Evolutionary conservation across 2,329 filamentous ascomycete genomes (phyloP).

Genomic region (Cytospora schulzeri): DNA sequence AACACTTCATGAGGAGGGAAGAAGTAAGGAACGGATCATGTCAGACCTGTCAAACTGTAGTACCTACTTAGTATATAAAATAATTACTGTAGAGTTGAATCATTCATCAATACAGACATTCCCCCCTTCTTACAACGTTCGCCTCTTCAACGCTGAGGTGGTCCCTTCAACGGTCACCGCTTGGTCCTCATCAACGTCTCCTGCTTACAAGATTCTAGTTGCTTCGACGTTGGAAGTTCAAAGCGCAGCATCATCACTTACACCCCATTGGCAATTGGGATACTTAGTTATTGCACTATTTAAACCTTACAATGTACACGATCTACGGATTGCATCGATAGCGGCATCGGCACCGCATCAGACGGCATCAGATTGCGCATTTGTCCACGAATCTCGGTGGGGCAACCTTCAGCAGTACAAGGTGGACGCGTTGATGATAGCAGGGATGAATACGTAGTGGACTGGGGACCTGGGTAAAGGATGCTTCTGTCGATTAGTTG

Average conservation of each 20-base stretch:
- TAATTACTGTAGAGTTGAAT: no score
- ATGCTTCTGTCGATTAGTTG: neutral
- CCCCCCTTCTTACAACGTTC: no score
- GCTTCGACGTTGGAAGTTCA: neutral
- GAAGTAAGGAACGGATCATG: no score
- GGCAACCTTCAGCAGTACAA: neutral
- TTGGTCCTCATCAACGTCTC: neutral
- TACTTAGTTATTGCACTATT: no score
- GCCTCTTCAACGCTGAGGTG: neutral
- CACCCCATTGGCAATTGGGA: no score
- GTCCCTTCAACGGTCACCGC: neutral
- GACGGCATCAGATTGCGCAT: constrained; percentile 4
- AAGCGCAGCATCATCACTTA: neutral
- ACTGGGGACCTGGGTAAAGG: neutral
- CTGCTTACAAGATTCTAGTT: neutral
- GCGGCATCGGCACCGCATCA: neutral
- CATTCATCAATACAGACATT: no score
- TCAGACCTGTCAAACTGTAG: no score
- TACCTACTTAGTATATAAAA: no score
- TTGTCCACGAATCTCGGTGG: constrained; percentile 10
- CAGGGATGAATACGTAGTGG: no score
- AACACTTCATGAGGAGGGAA: no score
- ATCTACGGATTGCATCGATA: neutral
- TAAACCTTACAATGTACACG: no score
- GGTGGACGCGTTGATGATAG: neutral